A percentile compares a stretch with the other conserved stretches of the same genome.
Evolutionary conservation across 148 eudicot genomes (phyloP).

Genomic region (Mesembryanthemum crystallinum): DNA sequence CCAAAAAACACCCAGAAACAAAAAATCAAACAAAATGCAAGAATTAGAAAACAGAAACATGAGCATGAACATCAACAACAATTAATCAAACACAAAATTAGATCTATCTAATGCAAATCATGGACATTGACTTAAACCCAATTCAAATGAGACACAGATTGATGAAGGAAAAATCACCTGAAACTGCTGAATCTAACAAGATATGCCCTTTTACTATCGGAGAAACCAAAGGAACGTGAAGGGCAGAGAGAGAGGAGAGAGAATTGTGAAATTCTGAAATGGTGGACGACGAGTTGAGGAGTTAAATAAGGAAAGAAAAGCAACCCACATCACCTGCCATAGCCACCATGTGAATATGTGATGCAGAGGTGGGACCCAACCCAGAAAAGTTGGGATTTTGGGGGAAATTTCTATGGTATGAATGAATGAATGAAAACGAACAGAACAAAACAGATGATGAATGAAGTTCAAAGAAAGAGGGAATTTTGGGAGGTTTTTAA

Average conservation of each 20-base stretch:
- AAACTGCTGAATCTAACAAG: slow-evolving; percentile 9
- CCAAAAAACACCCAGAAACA: too few relatives aligned
- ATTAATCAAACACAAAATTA: neutral
- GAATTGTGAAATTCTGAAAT: neutral
- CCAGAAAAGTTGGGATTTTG: neutral
- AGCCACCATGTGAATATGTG: slow-evolving; percentile 1
- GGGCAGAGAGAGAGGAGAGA: neutral
- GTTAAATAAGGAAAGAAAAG: neutral
- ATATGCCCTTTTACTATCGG: neutral
- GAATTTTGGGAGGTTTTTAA: neutral
- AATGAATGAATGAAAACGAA: too few relatives aligned
- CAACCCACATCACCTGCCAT: neutral
- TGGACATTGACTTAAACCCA: neutral
- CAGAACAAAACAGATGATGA: too few relatives aligned
- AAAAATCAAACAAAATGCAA: neutral
- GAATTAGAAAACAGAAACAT: neutral
- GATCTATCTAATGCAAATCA: neutral
- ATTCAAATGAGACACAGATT: too few relatives aligned
- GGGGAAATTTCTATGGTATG: neutral
- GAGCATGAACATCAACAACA: neutral
- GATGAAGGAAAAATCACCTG: slow-evolving; percentile 12
- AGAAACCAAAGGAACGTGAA: slow-evolving; percentile 18
- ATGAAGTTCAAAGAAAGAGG: neutral
- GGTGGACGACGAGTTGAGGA: slow-evolving; percentile 1
- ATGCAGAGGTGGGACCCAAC: slow-evolving; percentile 14